Evolutionary conservation across 2,329 filamentous ascomycete species (phyloP).

Genomic region (Ophiosphaerella korrae): DNA sequence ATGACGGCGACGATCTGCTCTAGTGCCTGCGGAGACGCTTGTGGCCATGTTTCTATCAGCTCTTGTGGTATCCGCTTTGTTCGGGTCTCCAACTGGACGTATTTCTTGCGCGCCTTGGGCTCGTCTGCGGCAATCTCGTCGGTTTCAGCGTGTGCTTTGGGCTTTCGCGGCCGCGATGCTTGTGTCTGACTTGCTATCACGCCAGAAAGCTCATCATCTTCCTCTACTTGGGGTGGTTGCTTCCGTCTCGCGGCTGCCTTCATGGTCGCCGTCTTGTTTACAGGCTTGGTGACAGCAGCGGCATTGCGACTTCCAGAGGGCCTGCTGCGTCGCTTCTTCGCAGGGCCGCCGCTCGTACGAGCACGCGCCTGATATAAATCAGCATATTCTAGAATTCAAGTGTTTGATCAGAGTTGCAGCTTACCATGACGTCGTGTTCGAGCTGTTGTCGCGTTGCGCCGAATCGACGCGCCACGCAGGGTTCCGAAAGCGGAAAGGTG

Average conservation of each 20-base stretch:
- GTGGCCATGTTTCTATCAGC: slow-evolving; percentile 55
- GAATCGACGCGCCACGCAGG: slow-evolving; percentile 9
- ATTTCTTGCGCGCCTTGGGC: slow-evolving; percentile 26
- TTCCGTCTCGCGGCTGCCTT: slow-evolving; percentile 18
- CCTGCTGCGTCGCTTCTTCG: slow-evolving; percentile 29
- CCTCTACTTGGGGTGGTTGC: slow-evolving; percentile 14
- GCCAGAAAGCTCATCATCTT: slow-evolving; percentile 16
- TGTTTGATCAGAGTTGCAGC: slow-evolving; percentile 1
- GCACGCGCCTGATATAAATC: slow-evolving; percentile 29
- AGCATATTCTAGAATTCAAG: slow-evolving; percentile 7
- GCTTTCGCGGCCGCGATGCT: slow-evolving; percentile 20
- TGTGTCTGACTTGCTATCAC: slow-evolving; percentile 1
- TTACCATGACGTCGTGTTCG: slow-evolving; percentile 39
- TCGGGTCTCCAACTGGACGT: slow-evolving; percentile 41
- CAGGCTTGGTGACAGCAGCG: slow-evolving; percentile 13
- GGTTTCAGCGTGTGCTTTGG: slow-evolving; percentile 18
- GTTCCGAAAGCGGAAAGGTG: neutral
- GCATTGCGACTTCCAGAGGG: slow-evolving; percentile 31
- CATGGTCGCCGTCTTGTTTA: slow-evolving; percentile 13
- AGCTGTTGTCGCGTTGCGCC: slow-evolving; percentile 20
- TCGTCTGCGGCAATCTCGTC: slow-evolving; percentile 28
- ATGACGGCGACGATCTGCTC: slow-evolving; percentile 63
- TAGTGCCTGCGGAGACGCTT: slow-evolving; percentile 61
- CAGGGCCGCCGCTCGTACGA: slow-evolving; percentile 17
- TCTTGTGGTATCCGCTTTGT: slow-evolving; percentile 45